phyloP scores from a whole-genome alignment of 306 rosid genomes.

The Pterocarpus santalinus region DNA sequence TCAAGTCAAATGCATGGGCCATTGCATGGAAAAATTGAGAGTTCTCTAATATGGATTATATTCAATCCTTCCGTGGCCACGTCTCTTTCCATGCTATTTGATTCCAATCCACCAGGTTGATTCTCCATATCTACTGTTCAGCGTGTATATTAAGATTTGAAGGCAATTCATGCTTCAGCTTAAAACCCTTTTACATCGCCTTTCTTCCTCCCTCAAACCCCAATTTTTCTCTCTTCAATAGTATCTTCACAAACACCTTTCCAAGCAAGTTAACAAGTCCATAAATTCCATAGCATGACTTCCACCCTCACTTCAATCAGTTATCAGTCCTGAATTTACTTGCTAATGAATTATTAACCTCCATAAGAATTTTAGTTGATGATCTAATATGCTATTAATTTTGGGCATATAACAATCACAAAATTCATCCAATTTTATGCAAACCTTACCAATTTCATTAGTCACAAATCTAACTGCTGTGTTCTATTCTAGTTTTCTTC shows the following conservation, averaged over 20 bases:
- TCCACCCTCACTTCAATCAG: conserved; percentile 7
- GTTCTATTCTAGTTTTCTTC: background rate
- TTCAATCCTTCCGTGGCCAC: background rate
- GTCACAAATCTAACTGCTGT: background rate
- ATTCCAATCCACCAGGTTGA: background rate
- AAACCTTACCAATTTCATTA: background rate
- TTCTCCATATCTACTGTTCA: conserved; percentile 1
- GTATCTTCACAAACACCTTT: conserved; percentile 20
- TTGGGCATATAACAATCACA: background rate
- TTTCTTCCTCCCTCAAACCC: background rate
- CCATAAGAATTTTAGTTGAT: background rate
- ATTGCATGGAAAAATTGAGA: background rate
- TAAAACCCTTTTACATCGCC: background rate
- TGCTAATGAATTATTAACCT: conserved; percentile 6
- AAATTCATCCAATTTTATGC: background rate
- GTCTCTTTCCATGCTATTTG: background rate
- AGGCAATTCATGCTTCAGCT: background rate
- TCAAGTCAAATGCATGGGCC: conserved; percentile 11
- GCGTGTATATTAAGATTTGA: background rate
- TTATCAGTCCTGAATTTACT: background rate
- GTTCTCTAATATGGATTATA: background rate
- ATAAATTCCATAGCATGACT: no score
- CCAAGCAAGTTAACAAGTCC: background rate
- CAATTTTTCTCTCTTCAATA: background rate
- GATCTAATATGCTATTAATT: conserved; percentile 2